Percentiles rank a stretch among this genome's conserved stretches.
phyloP scores from a whole-genome alignment of 2,329 filamentous ascomycete species.

The Nothopassalora personata region DNA sequence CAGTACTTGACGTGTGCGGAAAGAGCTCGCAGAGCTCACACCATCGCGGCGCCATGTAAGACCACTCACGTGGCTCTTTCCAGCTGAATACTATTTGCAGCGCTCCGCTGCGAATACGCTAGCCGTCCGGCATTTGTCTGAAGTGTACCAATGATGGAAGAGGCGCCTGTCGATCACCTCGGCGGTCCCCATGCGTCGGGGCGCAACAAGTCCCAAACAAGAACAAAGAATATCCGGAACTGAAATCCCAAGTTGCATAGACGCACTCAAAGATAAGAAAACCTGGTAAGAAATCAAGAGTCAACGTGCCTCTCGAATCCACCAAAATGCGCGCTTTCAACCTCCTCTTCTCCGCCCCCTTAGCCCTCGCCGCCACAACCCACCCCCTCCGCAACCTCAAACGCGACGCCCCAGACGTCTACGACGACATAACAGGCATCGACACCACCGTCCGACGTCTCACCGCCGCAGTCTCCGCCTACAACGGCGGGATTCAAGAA shows the following conservation, averaged over 20 bases:
- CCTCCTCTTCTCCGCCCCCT: slow-evolving; percentile 18
- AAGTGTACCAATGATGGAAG: neutral
- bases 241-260: neutral
- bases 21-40: neutral
- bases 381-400: neutral
- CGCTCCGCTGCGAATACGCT: neutral
- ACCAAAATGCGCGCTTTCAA: slow-evolving; percentile 14
- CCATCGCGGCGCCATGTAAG: neutral
- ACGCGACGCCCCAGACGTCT: slow-evolving; percentile 16
- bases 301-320: neutral
- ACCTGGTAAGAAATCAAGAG: neutral
- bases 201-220: neutral
- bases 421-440: slow-evolving; percentile 25
- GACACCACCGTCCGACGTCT: slow-evolving; percentile 21
- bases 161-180: neutral
- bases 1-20: neutral
- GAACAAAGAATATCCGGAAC: neutral
- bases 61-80: neutral
- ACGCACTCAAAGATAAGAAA: neutral
- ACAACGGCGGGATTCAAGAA: slow-evolving; percentile 22
- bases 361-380: slow-evolving; percentile 13
- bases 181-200: neutral
- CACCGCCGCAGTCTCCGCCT: slow-evolving; percentile 20
- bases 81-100: neutral
- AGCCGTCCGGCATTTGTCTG: neutral